These are phyloP conservation scores for Dalbergia cochinchinensis DNA, from an alignment of 306 rosid species.

Conservation along the genomic window DNA sequence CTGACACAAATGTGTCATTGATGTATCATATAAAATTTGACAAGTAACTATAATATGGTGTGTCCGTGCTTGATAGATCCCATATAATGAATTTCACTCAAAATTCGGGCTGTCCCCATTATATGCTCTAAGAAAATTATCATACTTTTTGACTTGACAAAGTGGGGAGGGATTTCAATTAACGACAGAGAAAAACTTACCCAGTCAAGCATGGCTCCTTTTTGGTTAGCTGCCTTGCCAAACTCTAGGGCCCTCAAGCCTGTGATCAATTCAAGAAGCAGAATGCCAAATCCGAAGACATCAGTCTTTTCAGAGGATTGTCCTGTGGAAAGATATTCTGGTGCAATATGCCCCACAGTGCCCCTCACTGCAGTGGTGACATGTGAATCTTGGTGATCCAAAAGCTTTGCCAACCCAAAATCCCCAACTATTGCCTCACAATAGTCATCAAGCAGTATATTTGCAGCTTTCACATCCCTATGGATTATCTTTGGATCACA, in stretches of 20 bases:
- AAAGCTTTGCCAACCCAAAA: constrained; percentile 62
- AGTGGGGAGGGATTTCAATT: not conserved
- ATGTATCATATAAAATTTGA: too few species aligned
- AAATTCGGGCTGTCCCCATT: too few species aligned
- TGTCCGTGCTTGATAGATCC: too few species aligned
- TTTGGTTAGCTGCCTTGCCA: constrained; percentile 59
- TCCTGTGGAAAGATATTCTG: constrained; percentile 61
- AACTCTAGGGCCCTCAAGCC: constrained; percentile 62
- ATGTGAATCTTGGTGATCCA: constrained; percentile 65
- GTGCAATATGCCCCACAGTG: constrained; percentile 63
- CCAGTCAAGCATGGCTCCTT: constrained; percentile 69
- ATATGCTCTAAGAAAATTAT: not conserved
- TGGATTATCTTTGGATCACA: constrained; percentile 67
- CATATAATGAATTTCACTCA: too few species aligned
- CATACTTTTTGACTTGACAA: not conserved
- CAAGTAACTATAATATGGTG: too few species aligned
- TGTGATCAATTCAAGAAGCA: constrained; percentile 58
- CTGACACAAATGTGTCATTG: too few species aligned
- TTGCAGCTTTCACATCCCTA: constrained; percentile 62
- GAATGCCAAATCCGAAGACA: constrained; percentile 64
- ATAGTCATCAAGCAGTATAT: constrained; percentile 61
- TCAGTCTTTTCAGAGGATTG: constrained; percentile 65
- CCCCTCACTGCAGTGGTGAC: constrained; percentile 65
- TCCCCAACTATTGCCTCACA: constrained; percentile 65
- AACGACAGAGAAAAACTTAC: constrained; percentile 25